Percentiles rank a stretch among this genome's conserved stretches.
These are phyloP conservation scores for Fusarium sp. DNA, from an alignment of 2,329 filamentous ascomycete genomes.

Conservation along the genomic window DNA sequence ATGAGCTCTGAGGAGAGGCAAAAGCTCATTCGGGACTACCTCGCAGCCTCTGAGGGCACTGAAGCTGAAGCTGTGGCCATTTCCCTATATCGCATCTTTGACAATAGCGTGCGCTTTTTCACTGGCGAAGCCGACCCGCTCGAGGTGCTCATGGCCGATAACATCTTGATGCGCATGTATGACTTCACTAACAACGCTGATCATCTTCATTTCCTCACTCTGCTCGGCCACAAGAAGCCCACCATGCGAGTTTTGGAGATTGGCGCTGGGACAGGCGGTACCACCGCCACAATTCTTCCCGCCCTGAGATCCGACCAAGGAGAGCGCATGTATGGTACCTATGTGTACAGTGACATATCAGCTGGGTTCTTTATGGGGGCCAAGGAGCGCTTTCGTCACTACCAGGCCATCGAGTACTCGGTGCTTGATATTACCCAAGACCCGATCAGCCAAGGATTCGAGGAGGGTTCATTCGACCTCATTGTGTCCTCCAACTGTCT, in stretches of 20 bases:
- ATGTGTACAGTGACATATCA: conserved; percentile 14
- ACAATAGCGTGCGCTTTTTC: conserved; percentile 11
- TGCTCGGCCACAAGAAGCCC: conserved; percentile 11
- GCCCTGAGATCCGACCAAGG: conserved; percentile 7
- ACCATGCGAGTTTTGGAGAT: conserved; percentile 12
- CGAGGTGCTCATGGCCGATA: conserved; percentile 9
- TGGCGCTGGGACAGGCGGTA: conserved; percentile 2
- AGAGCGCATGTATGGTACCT: conserved; percentile 9
- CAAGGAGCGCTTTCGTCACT: conserved; percentile 7
- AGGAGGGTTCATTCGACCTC: conserved; percentile 20
- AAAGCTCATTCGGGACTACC: conserved; percentile 13
- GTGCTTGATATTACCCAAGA: conserved; percentile 12
- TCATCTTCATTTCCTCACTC: conserved; percentile 8
- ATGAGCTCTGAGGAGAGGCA: conserved; percentile 12
- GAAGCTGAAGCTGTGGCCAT: conserved; percentile 10
- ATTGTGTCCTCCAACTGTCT: conserved; percentile 21
- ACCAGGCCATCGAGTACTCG: conserved; percentile 11
- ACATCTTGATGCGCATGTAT: conserved; percentile 16
- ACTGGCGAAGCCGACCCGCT: conserved; percentile 11
- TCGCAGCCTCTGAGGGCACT: conserved; percentile 8
- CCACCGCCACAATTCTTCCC: conserved; percentile 3
- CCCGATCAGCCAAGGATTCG: conserved; percentile 13
- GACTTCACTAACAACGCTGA: conserved; percentile 14
- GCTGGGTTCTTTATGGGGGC: conserved; percentile 15
- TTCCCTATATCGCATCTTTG: conserved; percentile 15